These are phyloP conservation scores for Perilla frutescens DNA, from an alignment of 257 asterid species.

Conservation along the genomic window DNA sequence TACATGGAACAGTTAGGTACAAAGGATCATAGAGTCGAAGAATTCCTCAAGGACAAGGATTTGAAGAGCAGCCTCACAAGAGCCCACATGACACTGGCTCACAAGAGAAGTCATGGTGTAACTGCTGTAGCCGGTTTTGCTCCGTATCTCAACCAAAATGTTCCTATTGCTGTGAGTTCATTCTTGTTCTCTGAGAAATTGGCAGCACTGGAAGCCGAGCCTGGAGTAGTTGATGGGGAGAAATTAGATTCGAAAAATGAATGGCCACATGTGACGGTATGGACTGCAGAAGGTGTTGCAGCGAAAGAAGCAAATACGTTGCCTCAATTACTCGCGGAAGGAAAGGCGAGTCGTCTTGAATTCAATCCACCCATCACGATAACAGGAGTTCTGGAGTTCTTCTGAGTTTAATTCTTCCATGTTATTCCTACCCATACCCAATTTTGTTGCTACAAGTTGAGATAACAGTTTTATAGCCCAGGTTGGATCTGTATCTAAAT, in stretches of 20 bases:
- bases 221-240: conserved; percentile 78
- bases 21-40: conserved; percentile 60
- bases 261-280: conserved; percentile 90
- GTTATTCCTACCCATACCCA: background rate
- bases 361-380: conserved; percentile 74
- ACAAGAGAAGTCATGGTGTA: conserved; percentile 88
- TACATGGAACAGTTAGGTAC: conserved; percentile 54
- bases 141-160: conserved; percentile 58
- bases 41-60: conserved; percentile 56
- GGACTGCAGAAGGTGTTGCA: conserved; percentile 72
- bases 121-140: conserved; percentile 78
- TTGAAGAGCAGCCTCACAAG: conserved; percentile 58
- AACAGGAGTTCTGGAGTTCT: conserved; percentile 72
- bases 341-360: conserved; percentile 75
- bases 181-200: conserved; percentile 66
- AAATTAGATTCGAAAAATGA: conserved; percentile 70
- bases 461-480: background rate
- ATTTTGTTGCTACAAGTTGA: conserved; percentile 26
- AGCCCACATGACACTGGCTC: conserved; percentile 94
- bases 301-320: conserved; percentile 82
- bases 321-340: conserved; percentile 64
- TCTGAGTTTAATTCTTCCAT: conserved; percentile 37
- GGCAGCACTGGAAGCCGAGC: conserved; percentile 80
- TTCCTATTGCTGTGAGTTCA: conserved; percentile 61
- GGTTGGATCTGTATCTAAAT: background rate